These are phyloP conservation scores for Bruguiera hainesii DNA, from an alignment of 441 rosid genomes.

Conservation along the genomic window DNA sequence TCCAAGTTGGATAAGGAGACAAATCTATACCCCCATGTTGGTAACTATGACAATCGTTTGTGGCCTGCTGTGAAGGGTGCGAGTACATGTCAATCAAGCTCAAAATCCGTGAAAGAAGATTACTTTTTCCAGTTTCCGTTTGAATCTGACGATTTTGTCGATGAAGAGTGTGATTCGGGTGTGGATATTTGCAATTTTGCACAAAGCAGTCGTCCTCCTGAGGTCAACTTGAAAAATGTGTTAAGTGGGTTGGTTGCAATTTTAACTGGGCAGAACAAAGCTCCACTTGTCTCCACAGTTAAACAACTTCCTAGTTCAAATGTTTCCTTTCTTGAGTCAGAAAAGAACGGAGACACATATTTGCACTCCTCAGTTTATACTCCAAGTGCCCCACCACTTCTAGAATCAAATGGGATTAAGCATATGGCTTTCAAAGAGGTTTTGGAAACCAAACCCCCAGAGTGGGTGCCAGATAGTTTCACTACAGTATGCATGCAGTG, in stretches of 20 bases:
- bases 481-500: conserved; percentile 79
- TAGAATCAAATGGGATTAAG: conserved; percentile 54
- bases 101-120: conserved; percentile 36
- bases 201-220: conserved; percentile 38
- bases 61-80: conserved; percentile 36
- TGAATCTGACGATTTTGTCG: conserved; percentile 49
- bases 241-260: conserved; percentile 70
- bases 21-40: conserved; percentile 34
- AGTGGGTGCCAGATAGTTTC: conserved; percentile 94
- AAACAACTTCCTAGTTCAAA: conserved; percentile 52
- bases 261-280: conserved; percentile 68
- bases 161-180: conserved; percentile 55
- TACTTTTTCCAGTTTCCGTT: conserved; percentile 37
- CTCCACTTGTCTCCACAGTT: conserved; percentile 17
- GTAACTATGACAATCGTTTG: conserved; percentile 32
- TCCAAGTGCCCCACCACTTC: conserved; percentile 96
- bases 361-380: conserved; percentile 86
- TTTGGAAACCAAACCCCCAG: conserved; percentile 87
- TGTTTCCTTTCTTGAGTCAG: conserved; percentile 74
- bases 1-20: conserved; percentile 37
- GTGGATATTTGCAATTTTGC: conserved; percentile 28
- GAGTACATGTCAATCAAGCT: conserved; percentile 18
- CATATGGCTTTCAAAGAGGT: conserved; percentile 55
- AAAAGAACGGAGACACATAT: conserved; percentile 69
- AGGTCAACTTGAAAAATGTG: conserved; percentile 85